Base-by-base conservation (phyloP, 2,329 filamentous ascomycete genomes). In the Aspergillus hortae region DNA sequence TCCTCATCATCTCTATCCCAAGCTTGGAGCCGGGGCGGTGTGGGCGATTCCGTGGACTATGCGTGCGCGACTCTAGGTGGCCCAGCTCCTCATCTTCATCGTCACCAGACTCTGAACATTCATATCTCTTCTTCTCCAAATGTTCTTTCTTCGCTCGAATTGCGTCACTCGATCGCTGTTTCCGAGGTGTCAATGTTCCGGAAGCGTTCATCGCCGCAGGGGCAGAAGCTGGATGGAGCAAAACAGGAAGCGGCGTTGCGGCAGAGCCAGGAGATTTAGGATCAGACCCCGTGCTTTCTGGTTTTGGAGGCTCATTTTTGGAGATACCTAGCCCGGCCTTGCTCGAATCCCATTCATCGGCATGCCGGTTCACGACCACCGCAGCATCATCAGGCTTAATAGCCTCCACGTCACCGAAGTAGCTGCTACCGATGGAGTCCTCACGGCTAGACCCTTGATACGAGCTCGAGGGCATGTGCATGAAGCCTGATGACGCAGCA, bases 1-100 rank as follows among this genome's bases (percentile, higher is more conserved):
- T 95, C 44, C 92, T 85, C 90, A 96, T 92, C 92, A 97, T 96
- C 70, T 97, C 92, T 46, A 91, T 94, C 1, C 91, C 91, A 2
- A 97, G 81, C 70, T 96, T 96, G 0, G 91, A 96, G 49, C 87
- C 89, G 11, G 88, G 87, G 21, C 89, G 79, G 35, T 79, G 77
- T 14, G 74, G 76, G 35, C 81, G 77, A 38, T 76, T 55, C 62
- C 79, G 59, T 46, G 75, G 75, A 69, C 70, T 87, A 72, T 74
- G 77, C 54, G 71, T 73, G 55, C 74, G 77, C 53, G 71, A 70
- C 61, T 75, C 76, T 14, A 74, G 65, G 60, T 79, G 78, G 6
- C 89, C 91, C 4, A 95, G 79, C 64, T 96, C 92, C 54, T 96
- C 92, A 58, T 96, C 92, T 71, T 96, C 92, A 61, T 96, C 92